Base-by-base conservation (phyloP, 768 basidiomycete genomes). In the Auricularia cornea region DNA sequence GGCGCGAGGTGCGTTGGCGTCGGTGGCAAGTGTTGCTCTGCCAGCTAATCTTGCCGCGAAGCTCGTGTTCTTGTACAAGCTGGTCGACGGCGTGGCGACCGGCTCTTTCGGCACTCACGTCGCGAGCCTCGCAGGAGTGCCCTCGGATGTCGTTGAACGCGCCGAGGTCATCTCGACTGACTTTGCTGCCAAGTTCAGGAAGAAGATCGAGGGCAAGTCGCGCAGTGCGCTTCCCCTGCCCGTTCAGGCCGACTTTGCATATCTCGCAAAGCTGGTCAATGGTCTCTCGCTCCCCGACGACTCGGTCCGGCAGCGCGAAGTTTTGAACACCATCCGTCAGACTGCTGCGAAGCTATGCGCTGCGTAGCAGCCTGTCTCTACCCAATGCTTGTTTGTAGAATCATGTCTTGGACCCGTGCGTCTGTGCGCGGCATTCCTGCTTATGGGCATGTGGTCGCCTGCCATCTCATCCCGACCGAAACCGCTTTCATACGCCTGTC, bases 91-190 rank as follows among this genome's bases (percentile, higher is more conserved):
- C 16, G 87, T 86, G n/a, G 92, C 93, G 0, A 83, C 86, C 35
- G 91, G 89, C 20, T 94, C 93, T 0, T 95, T 95, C 69, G 94
- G 92, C 10, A 94, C 94, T 1, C 94, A 96, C 70, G 96, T 98
- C 51, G 97, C 97, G 31, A 90, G 88, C 68, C 82, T 99, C 54
- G 97, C 96, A 3, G 97, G 96, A 4, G 93, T 98, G 0, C 94
- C 94, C 1, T 71, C 81, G 16, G 80, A 83, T 8, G 91, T 99
- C 18, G 93, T 99, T 44, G 81, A 89, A 64, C 85, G 97, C 3
- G 97, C 97, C 3, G 93, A 94, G 67, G 74, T 83, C 29, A 84
- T 98, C 57, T 97, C 95, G 16, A 84, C 84, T 61, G 87, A 91
- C 69, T 95, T 95, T 71, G 91, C 93, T 1, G 77, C 84, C 67